Conservation (phyloP, 1,139 yeast species). For the Candida sanyaensis region DNA sequence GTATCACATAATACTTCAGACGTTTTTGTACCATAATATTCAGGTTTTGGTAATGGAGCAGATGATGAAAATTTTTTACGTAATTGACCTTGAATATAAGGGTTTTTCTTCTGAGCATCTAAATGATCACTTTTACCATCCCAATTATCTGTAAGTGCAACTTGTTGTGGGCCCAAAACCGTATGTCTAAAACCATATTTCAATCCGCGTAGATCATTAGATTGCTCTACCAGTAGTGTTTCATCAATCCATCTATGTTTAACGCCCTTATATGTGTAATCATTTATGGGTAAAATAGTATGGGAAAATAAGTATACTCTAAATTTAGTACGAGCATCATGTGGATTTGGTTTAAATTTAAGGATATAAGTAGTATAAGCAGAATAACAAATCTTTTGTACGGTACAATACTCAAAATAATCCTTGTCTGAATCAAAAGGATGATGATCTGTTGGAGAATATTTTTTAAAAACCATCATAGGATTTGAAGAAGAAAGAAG, state of each 20-base stretch:
- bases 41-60: conserved; percentile 10
- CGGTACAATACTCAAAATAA: conserved; percentile 12
- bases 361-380: conserved; percentile 12
- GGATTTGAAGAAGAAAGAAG: too few species aligned
- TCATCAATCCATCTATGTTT: conserved; percentile 15
- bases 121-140: conserved; percentile 13
- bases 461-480: conserved; percentile 6
- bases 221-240: conserved; percentile 1
- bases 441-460: conserved; percentile 7
- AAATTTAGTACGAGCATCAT: conserved; percentile 7
- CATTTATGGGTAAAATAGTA: conserved; percentile 12
- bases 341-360: conserved; percentile 13
- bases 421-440: conserved; percentile 14
- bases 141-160: conserved; percentile 15
- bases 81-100: conserved; percentile 8
- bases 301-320: conserved; percentile 13
- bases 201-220: conserved; percentile 7
- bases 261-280: conserved; percentile 13
- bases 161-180: conserved; percentile 5
- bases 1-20: too few species aligned
- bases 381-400: conserved; percentile 6
- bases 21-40: conserved; percentile 11
- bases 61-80: conserved; percentile 6
- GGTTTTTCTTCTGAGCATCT: conserved; percentile 8
- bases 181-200: conserved; percentile 14